A percentile compares a stretch with the other conserved stretches of the same genome.
phyloP scores from a whole-genome alignment of 148 eudicot species.

The Cornus florida region DNA sequence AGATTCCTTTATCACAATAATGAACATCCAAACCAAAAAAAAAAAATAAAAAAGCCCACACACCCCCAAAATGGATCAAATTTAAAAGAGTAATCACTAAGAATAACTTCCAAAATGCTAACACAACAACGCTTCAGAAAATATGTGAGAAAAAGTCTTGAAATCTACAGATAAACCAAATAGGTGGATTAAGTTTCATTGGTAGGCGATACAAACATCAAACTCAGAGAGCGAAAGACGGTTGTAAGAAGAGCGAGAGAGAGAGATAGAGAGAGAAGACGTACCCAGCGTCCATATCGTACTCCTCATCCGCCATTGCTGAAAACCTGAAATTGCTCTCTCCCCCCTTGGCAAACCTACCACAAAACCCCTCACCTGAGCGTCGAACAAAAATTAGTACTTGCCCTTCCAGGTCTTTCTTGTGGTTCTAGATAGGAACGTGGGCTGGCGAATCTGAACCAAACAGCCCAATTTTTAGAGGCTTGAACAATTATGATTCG shows the following conservation, averaged over 20 bases:
- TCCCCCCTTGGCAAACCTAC: background rate
- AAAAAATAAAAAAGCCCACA: background rate
- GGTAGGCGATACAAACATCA: background rate
- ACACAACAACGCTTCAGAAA: too few species aligned
- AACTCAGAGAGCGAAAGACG: background rate
- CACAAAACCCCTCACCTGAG: background rate
- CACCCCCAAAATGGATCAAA: too few species aligned
- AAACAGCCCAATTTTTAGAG: too few species aligned
- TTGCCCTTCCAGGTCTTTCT: too few species aligned
- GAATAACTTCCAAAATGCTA: too few species aligned
- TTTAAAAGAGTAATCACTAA: too few species aligned
- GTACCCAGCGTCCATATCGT: conserved; percentile 28
- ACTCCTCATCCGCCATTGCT: conserved; percentile 25
- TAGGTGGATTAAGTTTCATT: background rate
- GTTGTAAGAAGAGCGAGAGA: background rate
- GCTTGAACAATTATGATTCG: too few species aligned
- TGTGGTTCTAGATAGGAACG: too few species aligned
- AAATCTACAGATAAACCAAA: background rate
- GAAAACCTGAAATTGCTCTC: background rate
- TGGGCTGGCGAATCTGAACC: too few species aligned
- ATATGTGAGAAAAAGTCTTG: too few species aligned
- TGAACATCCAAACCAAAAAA: background rate
- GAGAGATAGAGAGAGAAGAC: background rate
- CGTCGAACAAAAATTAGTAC: too few species aligned
- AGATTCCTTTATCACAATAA: background rate